phyloP scores from a whole-genome alignment of 768 basidiomycete genomes.

The Boletales sp. region DNA sequence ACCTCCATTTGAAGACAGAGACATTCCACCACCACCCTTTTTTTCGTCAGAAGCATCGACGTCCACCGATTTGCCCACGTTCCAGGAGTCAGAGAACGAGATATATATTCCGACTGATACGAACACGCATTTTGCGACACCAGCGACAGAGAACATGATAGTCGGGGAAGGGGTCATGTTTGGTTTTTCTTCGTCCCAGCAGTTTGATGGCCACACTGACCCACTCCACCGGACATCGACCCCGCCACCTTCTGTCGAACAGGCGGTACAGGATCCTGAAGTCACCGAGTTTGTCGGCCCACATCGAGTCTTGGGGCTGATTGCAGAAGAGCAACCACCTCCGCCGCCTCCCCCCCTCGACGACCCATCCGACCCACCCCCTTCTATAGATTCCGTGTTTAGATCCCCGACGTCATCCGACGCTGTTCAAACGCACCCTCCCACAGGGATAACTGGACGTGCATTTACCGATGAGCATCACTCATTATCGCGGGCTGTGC shows the following conservation, averaged over 20 bases:
- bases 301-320: slow-evolving; percentile 56
- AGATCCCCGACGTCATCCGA: slow-evolving; percentile 32
- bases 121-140: slow-evolving; percentile 37
- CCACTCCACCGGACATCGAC: slow-evolving; percentile 60
- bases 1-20: slow-evolving; percentile 82
- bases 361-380: slow-evolving; percentile 85
- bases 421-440: slow-evolving; percentile 12
- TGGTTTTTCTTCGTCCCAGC: slow-evolving; percentile 66
- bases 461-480: slow-evolving; percentile 31
- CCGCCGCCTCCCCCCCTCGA: slow-evolving; percentile 83
- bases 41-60: slow-evolving; percentile 59
- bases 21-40: slow-evolving; percentile 66
- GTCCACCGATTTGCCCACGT: slow-evolving; percentile 61
- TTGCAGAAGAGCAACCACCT: slow-evolving; percentile 55
- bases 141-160: slow-evolving; percentile 36
- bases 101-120: slow-evolving; percentile 53
- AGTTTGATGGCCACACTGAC: slow-evolving; percentile 80
- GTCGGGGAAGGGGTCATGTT: slow-evolving; percentile 75
- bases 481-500: slow-evolving; percentile 37
- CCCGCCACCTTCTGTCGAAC: slow-evolving; percentile 75
- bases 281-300: slow-evolving; percentile 63
- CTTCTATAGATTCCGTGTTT: slow-evolving; percentile 82
- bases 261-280: slow-evolving; percentile 68
- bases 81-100: slow-evolving; percentile 77
- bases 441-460: slow-evolving; percentile 29